A percentile compares a stretch with the other conserved stretches of the same genome.
Evolutionary conservation across 345 rosid species (phyloP).

Genomic region (Salix purpurea): DNA sequence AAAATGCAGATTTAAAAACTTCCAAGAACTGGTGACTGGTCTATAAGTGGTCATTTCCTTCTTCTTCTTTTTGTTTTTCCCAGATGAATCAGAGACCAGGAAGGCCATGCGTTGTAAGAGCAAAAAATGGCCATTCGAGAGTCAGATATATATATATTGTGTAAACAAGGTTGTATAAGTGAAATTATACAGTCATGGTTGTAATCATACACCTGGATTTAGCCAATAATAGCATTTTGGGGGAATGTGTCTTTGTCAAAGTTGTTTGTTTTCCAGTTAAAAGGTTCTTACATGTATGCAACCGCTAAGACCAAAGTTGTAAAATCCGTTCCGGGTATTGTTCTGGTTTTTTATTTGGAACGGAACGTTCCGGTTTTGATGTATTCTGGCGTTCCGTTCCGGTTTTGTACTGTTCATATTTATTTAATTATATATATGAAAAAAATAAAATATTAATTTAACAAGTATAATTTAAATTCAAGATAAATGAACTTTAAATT

Average conservation of each 20-base stretch:
- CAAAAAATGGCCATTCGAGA: not conserved
- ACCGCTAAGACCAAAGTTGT: too few relatives aligned
- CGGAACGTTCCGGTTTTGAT: too few relatives aligned
- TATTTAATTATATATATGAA: too few relatives aligned
- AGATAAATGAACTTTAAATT: too few relatives aligned
- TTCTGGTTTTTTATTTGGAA: too few relatives aligned
- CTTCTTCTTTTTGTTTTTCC: not conserved
- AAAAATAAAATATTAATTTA: too few relatives aligned
- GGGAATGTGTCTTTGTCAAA: not conserved
- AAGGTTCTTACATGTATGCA: too few relatives aligned
- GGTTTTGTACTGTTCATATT: too few relatives aligned
- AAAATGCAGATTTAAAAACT: not conserved
- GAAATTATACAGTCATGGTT: not conserved
- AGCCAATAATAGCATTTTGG: not conserved
- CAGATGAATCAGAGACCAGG: not conserved
- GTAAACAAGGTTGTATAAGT: not conserved
- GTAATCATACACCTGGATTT: not conserved
- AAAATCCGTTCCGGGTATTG: too few relatives aligned
- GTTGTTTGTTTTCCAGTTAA: not conserved
- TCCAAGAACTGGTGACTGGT: not conserved
- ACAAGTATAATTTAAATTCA: too few relatives aligned
- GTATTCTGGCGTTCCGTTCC: too few relatives aligned
- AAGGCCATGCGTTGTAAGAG: not conserved
- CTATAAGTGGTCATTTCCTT: not conserved
- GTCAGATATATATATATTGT: not conserved